Base-by-base conservation (phyloP, 352 stramenopile species). In the Globisporangium mamillatum region DNA sequence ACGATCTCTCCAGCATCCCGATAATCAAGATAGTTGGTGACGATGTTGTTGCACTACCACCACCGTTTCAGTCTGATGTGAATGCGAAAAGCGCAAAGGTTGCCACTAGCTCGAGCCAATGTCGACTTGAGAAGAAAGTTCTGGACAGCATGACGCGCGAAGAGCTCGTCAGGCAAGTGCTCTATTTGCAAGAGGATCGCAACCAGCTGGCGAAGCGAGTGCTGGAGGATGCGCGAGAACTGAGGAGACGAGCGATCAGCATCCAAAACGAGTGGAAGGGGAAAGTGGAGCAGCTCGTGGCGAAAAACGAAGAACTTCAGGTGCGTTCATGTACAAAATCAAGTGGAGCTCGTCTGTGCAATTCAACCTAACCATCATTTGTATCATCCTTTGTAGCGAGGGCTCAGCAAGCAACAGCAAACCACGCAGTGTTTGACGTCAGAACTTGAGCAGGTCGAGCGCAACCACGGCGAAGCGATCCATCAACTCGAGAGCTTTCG, bases 201-300 rank as follows among this genome's bases (percentile, higher is more conserved):
- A 56, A 77, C 29, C 71, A 77, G 58, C 72, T 92, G 52, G 67
- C 62, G 3, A 67, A 64, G 25, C 71, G 84, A 20, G 63, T 91
- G 0, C 54, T 79, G 2, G 70, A 73, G 5, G 82, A 91, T 57
- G 82, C 79, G 0, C 71, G 72, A 20, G 78, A 76, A 34, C 72
- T 92, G 6, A 73, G 77, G 44, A 63, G 71, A 18, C 82, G 78
- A 61, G 75, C 82, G 2, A 29, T 58, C 3, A 25, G 29, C 32
- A 77, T 92, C 61, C 74, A 75, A 56, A 66, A 67, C 46, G 74
- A 89, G 55, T 92, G 82, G 82, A 67, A 72, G 41, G 50, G 24
- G 1, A 90, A 91, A 65, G 70, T 72, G 1, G 59, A 74, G 3
- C 69, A 90, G 48, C 60, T 90, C 4, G 60, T 72, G 16, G 57